Evolutionary conservation across 148 eudicot genomes (phyloP), one percentile per base, ranked within the genome.

Genomic region (Arctostaphylos glauca): DNA sequence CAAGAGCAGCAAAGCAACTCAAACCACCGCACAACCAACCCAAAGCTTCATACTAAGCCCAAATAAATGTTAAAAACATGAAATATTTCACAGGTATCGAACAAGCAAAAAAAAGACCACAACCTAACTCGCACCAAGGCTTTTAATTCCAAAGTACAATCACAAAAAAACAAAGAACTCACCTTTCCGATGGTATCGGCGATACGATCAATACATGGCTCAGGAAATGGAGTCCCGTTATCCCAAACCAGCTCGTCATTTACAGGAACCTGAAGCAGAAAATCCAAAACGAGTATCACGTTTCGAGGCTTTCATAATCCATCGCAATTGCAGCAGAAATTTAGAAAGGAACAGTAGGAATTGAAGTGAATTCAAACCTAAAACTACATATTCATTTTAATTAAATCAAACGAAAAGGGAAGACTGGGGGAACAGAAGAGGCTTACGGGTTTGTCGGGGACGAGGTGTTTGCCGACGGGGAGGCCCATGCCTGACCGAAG

Each of bases 241-340:
- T 96, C 99, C 99, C 99, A 96, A 2, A 81, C 41, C 0, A 96
- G 90, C 87, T 96, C 99, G 74, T 94, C 99, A 80, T 96, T 96
- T 56, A 84, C 90, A 0, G 88, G 84, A 75, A 94, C 90, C 98
- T 93, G 50, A 50, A 41, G 54, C 53, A 74, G 47, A 72, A 72
- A 72, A 70, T 31, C 21, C 43, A 49, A 76, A 5, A 48, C 46
- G 5, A 74, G 49, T 9, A 23, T 0, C 31, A 59, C 43, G 3
- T 25, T 58, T 78, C 38, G 56, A 71, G 74, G 66, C 52, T 81
- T 68, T 64, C 73, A 41, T 19, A 31, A 41, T 19, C 43, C 41
- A 6, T 52, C 5, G 41, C 49, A 53, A 18, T 53, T 38, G 59
- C 12, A 55, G 70, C 38, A 56, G 78, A 13, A 72, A 73, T 13